Percentiles rank a stretch among this genome's conserved stretches.
These are phyloP conservation scores for Penicillium sp. DNA, from an alignment of 2,329 filamentous ascomycete species.

Conservation along the genomic window DNA sequence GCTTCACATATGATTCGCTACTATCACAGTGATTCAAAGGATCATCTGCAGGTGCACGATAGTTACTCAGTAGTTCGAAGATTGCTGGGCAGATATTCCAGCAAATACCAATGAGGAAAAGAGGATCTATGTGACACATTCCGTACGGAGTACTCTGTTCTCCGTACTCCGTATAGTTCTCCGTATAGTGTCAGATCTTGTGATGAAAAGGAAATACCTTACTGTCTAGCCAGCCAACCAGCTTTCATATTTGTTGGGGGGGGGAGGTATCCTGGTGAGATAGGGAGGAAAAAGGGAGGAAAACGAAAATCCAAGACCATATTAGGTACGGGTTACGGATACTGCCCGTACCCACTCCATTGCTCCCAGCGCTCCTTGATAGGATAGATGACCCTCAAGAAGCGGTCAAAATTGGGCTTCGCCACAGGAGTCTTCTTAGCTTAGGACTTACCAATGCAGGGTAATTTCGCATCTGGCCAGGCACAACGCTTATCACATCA, in stretches of 20 bases:
- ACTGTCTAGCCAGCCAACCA: neutral
- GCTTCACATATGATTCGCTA: neutral
- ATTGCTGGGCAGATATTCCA: slow-evolving; percentile 6
- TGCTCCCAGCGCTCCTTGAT: neutral
- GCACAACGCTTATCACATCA: neutral
- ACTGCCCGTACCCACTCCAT: neutral
- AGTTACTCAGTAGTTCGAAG: slow-evolving; percentile 9
- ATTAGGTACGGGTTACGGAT: neutral
- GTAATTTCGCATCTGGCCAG: neutral
- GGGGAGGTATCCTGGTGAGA: neutral
- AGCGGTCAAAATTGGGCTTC: slow-evolving; percentile 1
- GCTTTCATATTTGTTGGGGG: neutral
- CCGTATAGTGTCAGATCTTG: neutral
- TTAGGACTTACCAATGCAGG: neutral
- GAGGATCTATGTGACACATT: neutral
- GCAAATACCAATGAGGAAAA: neutral
- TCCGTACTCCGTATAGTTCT: too few species aligned
- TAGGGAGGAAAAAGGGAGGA: neutral
- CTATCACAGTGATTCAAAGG: neutral
- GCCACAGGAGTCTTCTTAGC: neutral
- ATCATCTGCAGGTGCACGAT: neutral
- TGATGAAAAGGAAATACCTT: neutral
- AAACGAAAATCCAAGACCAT: neutral
- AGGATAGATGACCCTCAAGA: neutral
- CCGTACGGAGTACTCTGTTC: too few species aligned